A percentile compares a stretch with the other conserved stretches of the same genome.
These are phyloP conservation scores for Kwoniella dejecticola DNA, from an alignment of 768 basidiomycete genomes.

Conservation along the genomic window DNA sequence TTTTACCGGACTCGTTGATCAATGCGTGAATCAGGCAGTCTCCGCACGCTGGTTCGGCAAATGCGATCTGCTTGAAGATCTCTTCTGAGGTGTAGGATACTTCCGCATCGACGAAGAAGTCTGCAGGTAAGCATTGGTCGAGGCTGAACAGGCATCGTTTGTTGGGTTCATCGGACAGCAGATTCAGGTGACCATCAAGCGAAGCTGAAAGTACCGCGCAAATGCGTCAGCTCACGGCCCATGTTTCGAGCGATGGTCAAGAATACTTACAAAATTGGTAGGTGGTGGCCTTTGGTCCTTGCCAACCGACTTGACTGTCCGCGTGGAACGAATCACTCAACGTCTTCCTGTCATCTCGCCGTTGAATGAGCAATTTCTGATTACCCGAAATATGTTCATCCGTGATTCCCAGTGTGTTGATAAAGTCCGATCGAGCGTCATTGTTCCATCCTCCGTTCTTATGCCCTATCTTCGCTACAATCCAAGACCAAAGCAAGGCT, in stretches of 20 bases:
- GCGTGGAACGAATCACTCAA: constrained; percentile 27
- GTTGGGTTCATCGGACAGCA: constrained; percentile 15
- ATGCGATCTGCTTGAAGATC: constrained; percentile 50
- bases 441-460: constrained; percentile 39
- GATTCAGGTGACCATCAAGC: constrained; percentile 50
- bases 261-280: constrained; percentile 43
- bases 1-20: constrained; percentile 38
- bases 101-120: constrained; percentile 26
- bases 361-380: constrained; percentile 1
- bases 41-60: constrained; percentile 45
- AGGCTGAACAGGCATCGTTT: constrained; percentile 26
- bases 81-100: constrained; percentile 23
- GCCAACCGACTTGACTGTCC: constrained; percentile 31
- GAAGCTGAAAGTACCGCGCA: constrained; percentile 41
- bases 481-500: constrained; percentile 52
- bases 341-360: constrained; percentile 27
- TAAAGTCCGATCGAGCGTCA: constrained; percentile 30
- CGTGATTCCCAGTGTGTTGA: constrained; percentile 25
- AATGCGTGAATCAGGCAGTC: constrained; percentile 52
- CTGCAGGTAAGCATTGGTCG: constrained; percentile 31
- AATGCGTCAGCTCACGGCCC: too few relatives aligned
- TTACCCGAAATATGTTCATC: background rate
- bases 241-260: too few relatives aligned
- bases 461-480: constrained; percentile 40
- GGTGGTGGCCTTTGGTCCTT: constrained; percentile 29